These are phyloP conservation scores for Wickerhamomyces sp. DNA, from an alignment of 1,139 yeast genomes.

Conservation along the genomic window DNA sequence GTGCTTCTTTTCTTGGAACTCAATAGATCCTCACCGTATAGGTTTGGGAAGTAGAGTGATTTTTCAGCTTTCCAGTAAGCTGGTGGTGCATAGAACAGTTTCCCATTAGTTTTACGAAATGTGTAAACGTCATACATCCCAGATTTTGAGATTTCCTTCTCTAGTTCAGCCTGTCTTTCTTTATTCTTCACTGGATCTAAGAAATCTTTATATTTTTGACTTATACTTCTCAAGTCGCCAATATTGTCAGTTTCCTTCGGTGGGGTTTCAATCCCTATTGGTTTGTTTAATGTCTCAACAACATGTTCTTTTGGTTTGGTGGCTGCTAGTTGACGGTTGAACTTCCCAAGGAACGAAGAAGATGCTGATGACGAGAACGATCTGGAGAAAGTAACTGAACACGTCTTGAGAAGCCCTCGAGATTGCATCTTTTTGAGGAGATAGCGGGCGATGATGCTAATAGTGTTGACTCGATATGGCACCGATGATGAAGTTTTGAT, in stretches of 20 bases:
- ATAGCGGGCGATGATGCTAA: too few relatives aligned
- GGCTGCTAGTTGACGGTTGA: constrained; percentile 32
- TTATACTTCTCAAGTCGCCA: constrained; percentile 32
- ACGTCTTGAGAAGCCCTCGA: not conserved
- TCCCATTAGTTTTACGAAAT: constrained; percentile 76
- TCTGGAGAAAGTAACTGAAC: not conserved
- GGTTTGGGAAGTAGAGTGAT: constrained; percentile 81
- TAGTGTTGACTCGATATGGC: not conserved
- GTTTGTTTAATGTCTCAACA: constrained; percentile 34
- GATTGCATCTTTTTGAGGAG: not conserved
- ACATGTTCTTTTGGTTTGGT: constrained; percentile 32
- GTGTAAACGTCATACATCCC: constrained; percentile 81
- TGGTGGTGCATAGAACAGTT: constrained; percentile 75
- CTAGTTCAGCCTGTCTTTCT: constrained; percentile 55
- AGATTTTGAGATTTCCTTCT: constrained; percentile 79
- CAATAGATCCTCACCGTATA: constrained; percentile 53
- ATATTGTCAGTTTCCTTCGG: constrained; percentile 35
- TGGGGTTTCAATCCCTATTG: constrained; percentile 38
- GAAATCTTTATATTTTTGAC: constrained; percentile 38
- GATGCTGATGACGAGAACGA: constrained; percentile 33
- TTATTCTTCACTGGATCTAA: constrained; percentile 44
- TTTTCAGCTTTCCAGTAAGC: constrained; percentile 72
- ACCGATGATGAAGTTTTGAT: too few relatives aligned
- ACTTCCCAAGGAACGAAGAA: constrained; percentile 30
- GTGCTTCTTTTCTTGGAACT: constrained; percentile 30